phyloP scores from a whole-genome alignment of 2,329 filamentous ascomycete species.

The Botrytis deweyae region DNA sequence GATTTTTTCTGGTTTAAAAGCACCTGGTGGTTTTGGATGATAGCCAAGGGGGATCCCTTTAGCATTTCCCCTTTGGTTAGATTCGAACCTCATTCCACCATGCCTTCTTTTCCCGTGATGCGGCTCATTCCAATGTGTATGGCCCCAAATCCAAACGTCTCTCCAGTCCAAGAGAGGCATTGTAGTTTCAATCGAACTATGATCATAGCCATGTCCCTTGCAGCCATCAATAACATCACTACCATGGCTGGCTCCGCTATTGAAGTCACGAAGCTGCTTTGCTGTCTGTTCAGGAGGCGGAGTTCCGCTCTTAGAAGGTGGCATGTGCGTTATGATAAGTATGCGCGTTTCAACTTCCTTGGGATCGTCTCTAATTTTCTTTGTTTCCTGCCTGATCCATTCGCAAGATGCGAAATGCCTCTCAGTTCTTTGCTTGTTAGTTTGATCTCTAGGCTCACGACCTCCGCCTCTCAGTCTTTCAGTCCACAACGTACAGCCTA shows the following conservation, averaged over 20 bases:
- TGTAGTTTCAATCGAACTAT: slow-evolving; percentile 7
- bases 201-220: neutral
- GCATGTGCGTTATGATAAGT: slow-evolving; percentile 16
- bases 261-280: neutral
- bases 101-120: neutral
- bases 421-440: neutral
- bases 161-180: slow-evolving; percentile 8
- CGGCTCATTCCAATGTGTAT: slow-evolving; percentile 16
- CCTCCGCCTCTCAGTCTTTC: neutral
- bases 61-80: slow-evolving; percentile 1
- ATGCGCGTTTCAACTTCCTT: neutral
- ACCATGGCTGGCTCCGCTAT: neutral
- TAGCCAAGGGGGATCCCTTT: accelerated
- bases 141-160: slow-evolving; percentile 14
- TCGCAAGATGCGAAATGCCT: neutral
- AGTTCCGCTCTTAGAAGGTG: slow-evolving; percentile 16
- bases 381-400: neutral
- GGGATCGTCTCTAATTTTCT: neutral
- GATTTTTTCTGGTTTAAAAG: neutral
- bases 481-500: slow-evolving; percentile 13
- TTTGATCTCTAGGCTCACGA: neutral
- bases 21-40: neutral
- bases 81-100: slow-evolving; percentile 13
- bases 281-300: neutral
- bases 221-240: slow-evolving; percentile 11